Evolutionary conservation across 129 eudicot genomes (phyloP).

Genomic region (Smallanthus sonchifolius): DNA sequence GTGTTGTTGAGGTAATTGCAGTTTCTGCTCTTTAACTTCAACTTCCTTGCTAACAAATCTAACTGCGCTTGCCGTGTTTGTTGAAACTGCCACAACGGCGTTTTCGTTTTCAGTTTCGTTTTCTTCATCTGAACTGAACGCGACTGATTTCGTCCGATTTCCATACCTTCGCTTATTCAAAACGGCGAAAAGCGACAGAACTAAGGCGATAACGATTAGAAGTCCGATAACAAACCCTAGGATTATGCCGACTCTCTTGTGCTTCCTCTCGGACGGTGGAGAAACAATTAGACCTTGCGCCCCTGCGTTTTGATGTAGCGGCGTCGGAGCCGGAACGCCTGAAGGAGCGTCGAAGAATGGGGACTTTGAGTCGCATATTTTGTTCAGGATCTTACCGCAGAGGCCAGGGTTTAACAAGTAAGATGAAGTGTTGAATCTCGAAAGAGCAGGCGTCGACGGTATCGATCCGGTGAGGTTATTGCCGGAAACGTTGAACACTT

Average conservation of each 20-base stretch:
- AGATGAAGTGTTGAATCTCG: slow-evolving; percentile 41
- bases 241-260: slow-evolving; percentile 41
- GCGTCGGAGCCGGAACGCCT: slow-evolving; percentile 51
- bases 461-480: slow-evolving; percentile 69
- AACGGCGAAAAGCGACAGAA: slow-evolving; percentile 41
- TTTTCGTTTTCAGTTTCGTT: neutral
- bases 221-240: slow-evolving; percentile 52
- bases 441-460: slow-evolving; percentile 57
- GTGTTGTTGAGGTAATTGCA: slow-evolving; percentile 24
- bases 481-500: slow-evolving; percentile 53
- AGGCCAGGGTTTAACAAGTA: slow-evolving; percentile 57
- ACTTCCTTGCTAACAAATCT: slow-evolving; percentile 15
- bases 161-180: slow-evolving; percentile 31
- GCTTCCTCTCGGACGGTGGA: slow-evolving; percentile 39
- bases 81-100: slow-evolving; percentile 14
- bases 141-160: slow-evolving; percentile 17
- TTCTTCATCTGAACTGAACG: slow-evolving; percentile 22
- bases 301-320: slow-evolving; percentile 38
- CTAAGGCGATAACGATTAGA: slow-evolving; percentile 42
- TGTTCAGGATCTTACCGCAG: slow-evolving; percentile 66
- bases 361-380: slow-evolving; percentile 39
- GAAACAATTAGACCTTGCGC: slow-evolving; percentile 43
- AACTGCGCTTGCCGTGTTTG: slow-evolving; percentile 16
- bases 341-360: slow-evolving; percentile 53
- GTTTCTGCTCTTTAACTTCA: slow-evolving; percentile 31